phyloP scores from a whole-genome alignment of 192 early-diverging fungal species.

The Podila verticillata region DNA sequence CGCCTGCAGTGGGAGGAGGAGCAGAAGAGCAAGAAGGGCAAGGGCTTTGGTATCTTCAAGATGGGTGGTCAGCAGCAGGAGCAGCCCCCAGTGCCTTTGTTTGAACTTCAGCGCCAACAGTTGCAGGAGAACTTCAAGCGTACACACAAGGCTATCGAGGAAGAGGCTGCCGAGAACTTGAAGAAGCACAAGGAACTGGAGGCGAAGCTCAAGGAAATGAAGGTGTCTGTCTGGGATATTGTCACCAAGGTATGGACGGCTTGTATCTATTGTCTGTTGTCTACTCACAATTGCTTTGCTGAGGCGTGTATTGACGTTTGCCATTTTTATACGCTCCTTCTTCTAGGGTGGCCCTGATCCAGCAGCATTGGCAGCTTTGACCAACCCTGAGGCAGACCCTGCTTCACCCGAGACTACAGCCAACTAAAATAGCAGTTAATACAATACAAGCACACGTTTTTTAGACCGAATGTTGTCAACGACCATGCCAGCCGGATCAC shows the following conservation, averaged over 20 bases:
- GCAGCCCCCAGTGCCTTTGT: slow-evolving; percentile 69
- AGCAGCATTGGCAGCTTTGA: slow-evolving; percentile 31
- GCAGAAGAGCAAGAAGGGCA: slow-evolving; percentile 60
- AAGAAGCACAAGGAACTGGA: slow-evolving; percentile 73
- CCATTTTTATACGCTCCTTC: not conserved
- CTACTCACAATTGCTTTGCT: not conserved
- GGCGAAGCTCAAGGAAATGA: slow-evolving; percentile 90
- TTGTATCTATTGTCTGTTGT: not conserved
- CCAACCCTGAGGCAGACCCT: not conserved
- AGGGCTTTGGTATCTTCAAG: slow-evolving; percentile 64
- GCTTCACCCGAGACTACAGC: not conserved
- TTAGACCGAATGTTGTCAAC: too few relatives aligned
- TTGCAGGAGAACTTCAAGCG: slow-evolving; percentile 70
- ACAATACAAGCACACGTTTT: too few relatives aligned
- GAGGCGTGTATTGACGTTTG: not conserved
- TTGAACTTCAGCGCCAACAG: slow-evolving; percentile 71
- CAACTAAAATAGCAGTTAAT: too few relatives aligned
- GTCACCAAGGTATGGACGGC: slow-evolving; percentile 57
- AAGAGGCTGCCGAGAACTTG: slow-evolving; percentile 75
- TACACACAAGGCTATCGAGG: slow-evolving; percentile 74
- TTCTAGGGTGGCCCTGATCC: slow-evolving; percentile 46
- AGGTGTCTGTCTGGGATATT: slow-evolving; percentile 87
- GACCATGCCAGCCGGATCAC: too few relatives aligned
- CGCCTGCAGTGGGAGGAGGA: slow-evolving; percentile 76
- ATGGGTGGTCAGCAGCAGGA: slow-evolving; percentile 63